These are phyloP conservation scores for Saccharomyces pastorianus DNA, from an alignment of 1,139 yeast species.

Conservation along the genomic window DNA sequence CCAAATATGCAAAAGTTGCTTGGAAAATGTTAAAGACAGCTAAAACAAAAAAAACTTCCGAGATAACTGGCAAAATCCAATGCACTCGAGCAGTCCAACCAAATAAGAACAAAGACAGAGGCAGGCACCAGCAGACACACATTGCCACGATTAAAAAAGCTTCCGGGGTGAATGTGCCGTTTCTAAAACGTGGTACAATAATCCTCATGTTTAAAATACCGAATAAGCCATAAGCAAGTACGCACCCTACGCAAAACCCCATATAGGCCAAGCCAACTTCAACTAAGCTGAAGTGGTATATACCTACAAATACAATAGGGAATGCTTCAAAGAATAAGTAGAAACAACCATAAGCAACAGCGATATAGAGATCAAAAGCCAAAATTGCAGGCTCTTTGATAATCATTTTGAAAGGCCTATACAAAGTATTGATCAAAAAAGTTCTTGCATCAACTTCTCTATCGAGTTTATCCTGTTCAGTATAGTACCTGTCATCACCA, in stretches of 20 bases:
- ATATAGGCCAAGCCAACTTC: conserved; percentile 19
- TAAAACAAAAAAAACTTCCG: conserved; percentile 36
- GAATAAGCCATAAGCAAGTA: conserved; percentile 12
- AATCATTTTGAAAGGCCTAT: conserved; percentile 42
- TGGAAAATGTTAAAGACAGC: conserved; percentile 40
- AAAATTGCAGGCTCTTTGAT: conserved; percentile 23
- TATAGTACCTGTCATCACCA: conserved; percentile 37
- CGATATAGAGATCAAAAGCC: conserved; percentile 35
- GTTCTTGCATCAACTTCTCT: conserved; percentile 27
- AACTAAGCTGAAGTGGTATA: conserved; percentile 38
- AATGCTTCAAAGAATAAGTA: conserved; percentile 57
- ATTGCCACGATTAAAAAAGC: conserved; percentile 13
- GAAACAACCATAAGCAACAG: conserved; percentile 46
- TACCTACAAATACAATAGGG: conserved; percentile 45
- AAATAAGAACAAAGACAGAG: conserved; percentile 17
- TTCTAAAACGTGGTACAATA: conserved; percentile 9
- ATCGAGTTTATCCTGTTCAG: conserved; percentile 31
- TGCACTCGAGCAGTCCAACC: conserved; percentile 43
- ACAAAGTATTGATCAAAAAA: conserved; percentile 38
- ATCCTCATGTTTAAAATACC: conserved; percentile 10
- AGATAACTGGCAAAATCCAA: conserved; percentile 41
- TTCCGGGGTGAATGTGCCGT: conserved; percentile 17
- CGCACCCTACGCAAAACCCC: conserved; percentile 22
- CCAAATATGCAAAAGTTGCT: conserved; percentile 29
- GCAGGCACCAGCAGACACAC: conserved; percentile 14